phyloP scores from a whole-genome alignment of 2,329 filamentous ascomycete genomes.

The Fusarium devonianum region DNA sequence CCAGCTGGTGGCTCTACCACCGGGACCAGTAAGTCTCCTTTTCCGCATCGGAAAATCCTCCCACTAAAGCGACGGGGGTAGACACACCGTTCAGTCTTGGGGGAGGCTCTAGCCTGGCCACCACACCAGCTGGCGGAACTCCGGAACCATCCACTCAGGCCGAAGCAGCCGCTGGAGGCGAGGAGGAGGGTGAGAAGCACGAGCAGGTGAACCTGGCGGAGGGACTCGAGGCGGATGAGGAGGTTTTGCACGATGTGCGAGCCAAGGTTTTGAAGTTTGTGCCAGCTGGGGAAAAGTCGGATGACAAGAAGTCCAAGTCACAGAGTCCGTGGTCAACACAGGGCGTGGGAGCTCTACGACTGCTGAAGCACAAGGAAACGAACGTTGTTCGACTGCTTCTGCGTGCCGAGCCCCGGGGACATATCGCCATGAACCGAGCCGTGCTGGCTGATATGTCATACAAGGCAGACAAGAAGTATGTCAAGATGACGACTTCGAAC shows the following conservation, averaged over 20 bases:
- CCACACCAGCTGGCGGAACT: constrained; percentile 65
- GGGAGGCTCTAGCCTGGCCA: constrained; percentile 67
- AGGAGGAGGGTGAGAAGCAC: constrained; percentile 65
- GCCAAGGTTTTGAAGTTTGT: constrained; percentile 73
- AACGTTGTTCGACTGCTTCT: constrained; percentile 72
- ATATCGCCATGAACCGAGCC: constrained; percentile 74
- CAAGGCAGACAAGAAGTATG: constrained; percentile 65
- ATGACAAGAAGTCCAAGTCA: constrained; percentile 54
- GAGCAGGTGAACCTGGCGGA: constrained; percentile 75
- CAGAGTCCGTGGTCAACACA: constrained; percentile 71
- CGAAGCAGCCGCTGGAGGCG: constrained; percentile 50
- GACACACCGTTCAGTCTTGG: constrained; percentile 65
- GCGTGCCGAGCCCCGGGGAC: constrained; percentile 77
- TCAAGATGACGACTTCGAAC: constrained; percentile 65
- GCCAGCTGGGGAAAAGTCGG: constrained; percentile 56
- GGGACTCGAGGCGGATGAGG: constrained; percentile 75
- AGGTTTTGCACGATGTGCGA: constrained; percentile 72
- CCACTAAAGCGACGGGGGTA: constrained; percentile 57
- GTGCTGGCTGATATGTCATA: constrained; percentile 70
- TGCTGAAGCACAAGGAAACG: constrained; percentile 77
- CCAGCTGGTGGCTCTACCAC: constrained; percentile 54
- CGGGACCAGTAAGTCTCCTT: constrained; percentile 56
- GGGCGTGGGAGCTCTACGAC: constrained; percentile 74
- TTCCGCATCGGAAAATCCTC: constrained; percentile 52
- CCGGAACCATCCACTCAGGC: constrained; percentile 61